Base-by-base conservation (phyloP, 495 filamentous ascomycete genomes). In the Hypoxylon fuscum region DNA sequence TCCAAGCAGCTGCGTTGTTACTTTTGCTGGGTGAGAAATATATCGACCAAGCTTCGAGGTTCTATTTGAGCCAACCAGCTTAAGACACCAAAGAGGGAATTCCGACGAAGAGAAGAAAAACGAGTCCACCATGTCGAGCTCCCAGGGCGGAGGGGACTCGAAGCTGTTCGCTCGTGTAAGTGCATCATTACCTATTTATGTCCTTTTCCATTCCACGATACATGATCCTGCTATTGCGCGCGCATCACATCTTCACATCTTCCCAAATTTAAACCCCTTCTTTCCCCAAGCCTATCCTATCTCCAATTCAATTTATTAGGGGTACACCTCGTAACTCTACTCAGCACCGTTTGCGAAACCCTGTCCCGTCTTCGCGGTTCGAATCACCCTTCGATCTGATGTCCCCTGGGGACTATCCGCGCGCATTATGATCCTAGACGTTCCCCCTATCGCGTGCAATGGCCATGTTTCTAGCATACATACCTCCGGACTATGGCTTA, bases 131-230 rank as follows among this genome's bases (percentile, higher is more conserved):
- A 94, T 92, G 79, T 73, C 79, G 87, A 89, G 86, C 80, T 84
- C 89, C 41, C 79, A 77, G 52, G 82, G 85, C 75, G 91, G 90
- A 77, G 91, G 93, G 77, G 95, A 98, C 86, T 96, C 95, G 79
- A 97, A 97, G 85, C 88, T 98, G 79, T 99, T 99, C 83, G 93
- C 96, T 67, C 88, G 96, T 80, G 95, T 99, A 94, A 76, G 92
- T 90, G 22, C 49, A 53, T 49, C 44, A 27, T n/a, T n/a, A n/a
- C n/a, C n/a, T n/a, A n/a, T n/a, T 59, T 62, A 25, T 65, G 60
- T 57, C 42, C 38, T 69, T 56, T 53, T 45, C 10, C 62, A n/a
- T n/a, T n/a, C n/a, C n/a, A n/a, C 17, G 14, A 52, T 21, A 58
- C 22, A 37, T 59, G 15, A 40, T 51, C 31, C 32, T 44, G 14